phyloP scores from a whole-genome alignment of 306 rosid genomes.

The Inga leiocalycina region DNA sequence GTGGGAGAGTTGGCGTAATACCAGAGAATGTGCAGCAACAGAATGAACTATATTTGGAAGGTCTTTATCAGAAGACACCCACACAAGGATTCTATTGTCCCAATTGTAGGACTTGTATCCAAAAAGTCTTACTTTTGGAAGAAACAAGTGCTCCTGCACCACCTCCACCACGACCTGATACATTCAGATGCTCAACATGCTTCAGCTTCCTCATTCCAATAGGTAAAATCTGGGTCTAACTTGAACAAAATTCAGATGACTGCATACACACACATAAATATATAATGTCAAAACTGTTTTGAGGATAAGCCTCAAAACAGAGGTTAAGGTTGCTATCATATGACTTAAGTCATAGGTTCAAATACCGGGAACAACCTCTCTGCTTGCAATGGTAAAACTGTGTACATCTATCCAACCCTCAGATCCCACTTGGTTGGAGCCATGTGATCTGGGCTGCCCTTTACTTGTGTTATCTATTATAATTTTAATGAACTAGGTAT shows the following conservation, averaged over 20 bases:
- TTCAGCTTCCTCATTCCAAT: constrained; percentile 67
- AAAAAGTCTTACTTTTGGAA: constrained; percentile 54
- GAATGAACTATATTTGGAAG: constrained; percentile 57
- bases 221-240: constrained; percentile 33
- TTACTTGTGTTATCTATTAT: too few relatives aligned
- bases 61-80: constrained; percentile 45
- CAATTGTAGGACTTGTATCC: constrained; percentile 69
- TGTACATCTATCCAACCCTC: too few relatives aligned
- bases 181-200: constrained; percentile 60
- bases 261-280: too few relatives aligned
- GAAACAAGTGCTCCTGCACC: background rate
- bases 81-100: constrained; percentile 78
- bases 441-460: background rate
- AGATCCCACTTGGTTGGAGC: background rate
- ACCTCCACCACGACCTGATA: constrained; percentile 11
- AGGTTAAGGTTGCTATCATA: background rate
- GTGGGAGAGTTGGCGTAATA: constrained; percentile 26
- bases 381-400: background rate
- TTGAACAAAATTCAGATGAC: background rate
- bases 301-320: background rate
- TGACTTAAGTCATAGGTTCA: too few relatives aligned
- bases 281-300: background rate
- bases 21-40: constrained; percentile 30
- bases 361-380: too few relatives aligned
- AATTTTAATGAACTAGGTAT: too few relatives aligned